These are phyloP conservation scores for Conringia planisiliqua DNA, from an alignment of 345 rosid genomes.

Conservation along the genomic window DNA sequence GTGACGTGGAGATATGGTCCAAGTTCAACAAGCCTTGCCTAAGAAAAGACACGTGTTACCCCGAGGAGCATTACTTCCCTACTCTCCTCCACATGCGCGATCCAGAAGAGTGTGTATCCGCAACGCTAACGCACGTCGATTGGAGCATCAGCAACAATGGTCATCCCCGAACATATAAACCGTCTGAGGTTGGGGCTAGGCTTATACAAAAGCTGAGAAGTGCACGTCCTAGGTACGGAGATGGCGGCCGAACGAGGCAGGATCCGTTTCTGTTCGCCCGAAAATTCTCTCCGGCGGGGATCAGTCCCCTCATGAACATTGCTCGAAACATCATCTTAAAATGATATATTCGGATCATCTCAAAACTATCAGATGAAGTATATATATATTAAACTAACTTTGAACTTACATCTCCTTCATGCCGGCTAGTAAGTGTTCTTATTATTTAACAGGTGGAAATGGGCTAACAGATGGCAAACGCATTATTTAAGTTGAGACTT, in stretches of 20 bases:
- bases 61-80: conserved; percentile 70
- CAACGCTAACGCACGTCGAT: conserved; percentile 72
- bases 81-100: conserved; percentile 61
- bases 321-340: conserved; percentile 46
- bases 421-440: too few species aligned
- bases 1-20: conserved; percentile 49
- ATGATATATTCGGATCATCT: not conserved
- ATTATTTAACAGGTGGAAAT: too few species aligned
- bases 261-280: conserved; percentile 64
- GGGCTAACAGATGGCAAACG: not conserved
- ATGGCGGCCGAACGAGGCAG: conserved; percentile 18
- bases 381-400: not conserved
- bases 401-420: too few species aligned
- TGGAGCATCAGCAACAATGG: conserved; percentile 48
- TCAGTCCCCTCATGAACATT: conserved; percentile 38
- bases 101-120: conserved; percentile 44
- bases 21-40: conserved; percentile 59
- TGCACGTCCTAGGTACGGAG: conserved; percentile 48
- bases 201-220: conserved; percentile 41
- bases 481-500: not conserved
- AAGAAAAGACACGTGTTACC: conserved; percentile 50
- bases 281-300: conserved; percentile 47
- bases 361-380: not conserved
- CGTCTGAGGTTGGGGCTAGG: conserved; percentile 44
- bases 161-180: conserved; percentile 67